Evolutionary conservation across 768 basidiomycete species (phyloP).

Genomic region (Tephrocybe sp.): DNA sequence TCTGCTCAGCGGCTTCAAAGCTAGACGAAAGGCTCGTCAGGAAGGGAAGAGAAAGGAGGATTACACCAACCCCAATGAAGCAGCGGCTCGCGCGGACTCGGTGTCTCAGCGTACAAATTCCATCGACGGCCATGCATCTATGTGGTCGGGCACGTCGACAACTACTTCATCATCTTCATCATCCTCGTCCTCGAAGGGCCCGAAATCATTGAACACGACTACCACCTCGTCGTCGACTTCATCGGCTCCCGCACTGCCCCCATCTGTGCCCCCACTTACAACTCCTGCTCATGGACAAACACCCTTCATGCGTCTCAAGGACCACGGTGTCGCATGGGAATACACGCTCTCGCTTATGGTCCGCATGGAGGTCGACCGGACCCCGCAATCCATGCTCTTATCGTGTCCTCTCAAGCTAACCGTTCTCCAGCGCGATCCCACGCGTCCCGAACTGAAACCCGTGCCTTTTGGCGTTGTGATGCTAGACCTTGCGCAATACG

Average conservation of each 20-base stretch:
- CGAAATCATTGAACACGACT: conserved; percentile 6
- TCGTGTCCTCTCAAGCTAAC: conserved; percentile 65
- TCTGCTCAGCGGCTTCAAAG: too few relatives aligned
- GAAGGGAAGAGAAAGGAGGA: conserved; percentile 12
- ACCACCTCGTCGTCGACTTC: conserved; percentile 12
- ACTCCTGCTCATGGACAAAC: conserved; percentile 60
- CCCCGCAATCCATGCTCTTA: conserved; percentile 42
- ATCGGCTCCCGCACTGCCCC: conserved; percentile 7
- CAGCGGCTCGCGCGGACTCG: not conserved
- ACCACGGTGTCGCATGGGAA: conserved; percentile 65
- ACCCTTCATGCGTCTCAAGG: conserved; percentile 53
- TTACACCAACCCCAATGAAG: not conserved
- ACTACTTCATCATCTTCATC: conserved; percentile 17
- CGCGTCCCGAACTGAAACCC: conserved; percentile 36
- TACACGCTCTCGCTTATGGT: conserved; percentile 55
- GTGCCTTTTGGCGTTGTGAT: conserved; percentile 60
- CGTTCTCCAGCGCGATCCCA: conserved; percentile 59
- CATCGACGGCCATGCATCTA: conserved; percentile 13
- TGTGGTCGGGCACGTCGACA: conserved; percentile 14
- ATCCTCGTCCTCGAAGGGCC: conserved; percentile 11
- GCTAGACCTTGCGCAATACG: conserved; percentile 76
- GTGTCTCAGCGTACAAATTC: conserved; percentile 5
- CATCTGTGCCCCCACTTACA: conserved; percentile 9
- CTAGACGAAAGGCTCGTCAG: conserved; percentile 23
- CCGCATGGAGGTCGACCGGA: conserved; percentile 57